Evolutionary conservation across 192 early-diverging fungal species (phyloP).

Genomic region (Coemansia biformis): DNA sequence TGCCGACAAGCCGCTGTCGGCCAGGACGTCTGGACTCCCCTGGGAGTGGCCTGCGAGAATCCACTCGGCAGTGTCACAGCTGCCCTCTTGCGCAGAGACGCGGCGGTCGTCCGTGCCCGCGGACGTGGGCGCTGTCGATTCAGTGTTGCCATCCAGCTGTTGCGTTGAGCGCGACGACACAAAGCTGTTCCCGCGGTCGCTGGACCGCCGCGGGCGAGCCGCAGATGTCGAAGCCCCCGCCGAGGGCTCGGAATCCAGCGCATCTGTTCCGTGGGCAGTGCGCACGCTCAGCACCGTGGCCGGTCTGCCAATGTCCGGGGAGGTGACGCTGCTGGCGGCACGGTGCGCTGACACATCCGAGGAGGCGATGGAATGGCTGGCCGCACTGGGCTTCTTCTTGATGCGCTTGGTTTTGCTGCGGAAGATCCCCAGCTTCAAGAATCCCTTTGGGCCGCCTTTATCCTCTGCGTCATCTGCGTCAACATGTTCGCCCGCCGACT

Average conservation of each 20-base stretch:
- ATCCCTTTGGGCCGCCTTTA: slow-evolving; percentile 15
- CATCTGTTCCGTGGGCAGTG: slow-evolving; percentile 8
- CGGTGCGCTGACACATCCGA: slow-evolving; percentile 9
- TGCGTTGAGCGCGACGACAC: too few relatives aligned
- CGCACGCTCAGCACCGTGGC: slow-evolving; percentile 9
- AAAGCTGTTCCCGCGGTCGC: too few relatives aligned
- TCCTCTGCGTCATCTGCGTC: slow-evolving; percentile 7
- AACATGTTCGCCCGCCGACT: neutral
- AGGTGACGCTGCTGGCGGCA: neutral
- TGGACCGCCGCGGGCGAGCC: too few relatives aligned
- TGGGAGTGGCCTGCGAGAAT: slow-evolving; percentile 35
- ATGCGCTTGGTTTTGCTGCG: slow-evolving; percentile 25
- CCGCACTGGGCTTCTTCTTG: slow-evolving; percentile 18
- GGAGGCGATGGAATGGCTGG: slow-evolving; percentile 10
- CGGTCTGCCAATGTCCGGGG: slow-evolving; percentile 5
- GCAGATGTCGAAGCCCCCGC: too few relatives aligned
- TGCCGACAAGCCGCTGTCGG: slow-evolving; percentile 12
- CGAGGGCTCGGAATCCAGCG: too few relatives aligned
- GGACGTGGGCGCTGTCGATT: too few relatives aligned
- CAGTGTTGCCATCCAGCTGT: too few relatives aligned
- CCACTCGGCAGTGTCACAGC: slow-evolving; percentile 39
- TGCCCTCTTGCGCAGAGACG: slow-evolving; percentile 1
- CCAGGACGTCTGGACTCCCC: slow-evolving; percentile 3
- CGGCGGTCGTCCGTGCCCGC: too few relatives aligned
- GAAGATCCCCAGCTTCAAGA: slow-evolving; percentile 32